Base-by-base conservation (phyloP, 495 filamentous ascomycete species). In the Xanthoparmelia taractica region DNA sequence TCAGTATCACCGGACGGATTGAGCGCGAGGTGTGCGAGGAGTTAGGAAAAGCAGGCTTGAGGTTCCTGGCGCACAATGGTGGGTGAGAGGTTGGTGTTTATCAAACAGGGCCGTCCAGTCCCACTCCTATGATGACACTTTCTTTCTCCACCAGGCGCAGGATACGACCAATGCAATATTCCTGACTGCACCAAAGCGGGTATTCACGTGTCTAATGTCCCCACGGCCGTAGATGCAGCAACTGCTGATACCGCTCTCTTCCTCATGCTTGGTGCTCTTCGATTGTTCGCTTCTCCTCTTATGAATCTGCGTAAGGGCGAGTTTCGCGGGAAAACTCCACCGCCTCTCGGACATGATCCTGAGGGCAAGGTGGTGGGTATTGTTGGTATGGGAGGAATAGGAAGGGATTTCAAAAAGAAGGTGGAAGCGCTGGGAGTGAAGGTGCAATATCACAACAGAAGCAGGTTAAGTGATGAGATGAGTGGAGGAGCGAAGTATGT, bases 321-420 rank as follows among this genome's bases (percentile, higher is more conserved):
- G 45, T 91, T 82, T 79, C 71, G 78, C 29, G 81, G 83, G 8
- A 63, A 75, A 20, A 75, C 77, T 7, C 67, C 73, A 11, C 73
- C 80, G 13, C 68, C 75, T 10, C 76, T 84, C 31, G 82, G 84
- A 10, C 83, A 84, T 70, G 82, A 88, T 71, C 85, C 87, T 1
- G 72, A 82, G 47, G 87, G 87, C 12, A 84, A 88, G 66, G 78
- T 80, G 45, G 76, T 89, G 4, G 88, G 88, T 0, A 89, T 96
- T 62, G 70, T 96, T 43, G 91, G 91, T 11, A 92, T 96, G 88
- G 91, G 91, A 12, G 90, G 91, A 0, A 96, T 96, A 58, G 91
- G 91, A 1, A 77, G 82, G 5, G 80, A 84, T 63, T 57, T 83
- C 67, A 76, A 84, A 68, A 74, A 71, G 60, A 80, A 81, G 71